Base-by-base conservation (phyloP, 140 eudicot species). In the Senecio squalidus region DNA sequence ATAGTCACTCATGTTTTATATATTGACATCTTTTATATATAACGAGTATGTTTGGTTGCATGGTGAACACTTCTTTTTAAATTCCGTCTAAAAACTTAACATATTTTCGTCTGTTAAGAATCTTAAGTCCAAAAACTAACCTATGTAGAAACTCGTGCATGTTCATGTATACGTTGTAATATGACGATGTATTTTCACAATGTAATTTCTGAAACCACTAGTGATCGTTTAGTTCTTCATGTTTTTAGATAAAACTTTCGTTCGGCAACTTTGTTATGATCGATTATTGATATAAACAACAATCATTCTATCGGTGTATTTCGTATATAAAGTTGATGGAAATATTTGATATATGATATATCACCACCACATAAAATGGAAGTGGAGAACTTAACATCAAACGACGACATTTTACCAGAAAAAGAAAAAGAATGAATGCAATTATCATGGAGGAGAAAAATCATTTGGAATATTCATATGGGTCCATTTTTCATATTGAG, bases 391-490 rank as follows among this genome's bases (percentile, higher is more conserved):
- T 9, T 62, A 3, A 53, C 56, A 24, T 70, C 60, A 29, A 60
- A 56, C 46, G 62, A 9, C 40, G 18, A 65, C 62, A 34, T 49
- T 49, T 46, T 24, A 49, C 9, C 33, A 0, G 20, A 13, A 8
- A 24, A 43, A 43, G 38, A 31, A 1, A 1, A 1, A 25, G 29
- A 5, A 36, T 9, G 9, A 20, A 15, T 9, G 49, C 10, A 44
- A 45, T 54, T 71, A 44, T 62, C 52, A 62, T 62, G 76, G 71
- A 31, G 38, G 24, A 43, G 52, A 17, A 61, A 70, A 46, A 13
- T 6, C 4, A 38, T 50, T 10, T 9, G 9, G 64, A 38, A 70
- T 50, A 61, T 43, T 43, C 60, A 62, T 28, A 3, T 33, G 40
- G 52, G 76, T 41, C 70, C 58, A 52, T 41, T 23, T 38, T 56